Evolutionary conservation across 345 rosid species (phyloP).

Genomic region (Eucalyptus tenuipes): DNA sequence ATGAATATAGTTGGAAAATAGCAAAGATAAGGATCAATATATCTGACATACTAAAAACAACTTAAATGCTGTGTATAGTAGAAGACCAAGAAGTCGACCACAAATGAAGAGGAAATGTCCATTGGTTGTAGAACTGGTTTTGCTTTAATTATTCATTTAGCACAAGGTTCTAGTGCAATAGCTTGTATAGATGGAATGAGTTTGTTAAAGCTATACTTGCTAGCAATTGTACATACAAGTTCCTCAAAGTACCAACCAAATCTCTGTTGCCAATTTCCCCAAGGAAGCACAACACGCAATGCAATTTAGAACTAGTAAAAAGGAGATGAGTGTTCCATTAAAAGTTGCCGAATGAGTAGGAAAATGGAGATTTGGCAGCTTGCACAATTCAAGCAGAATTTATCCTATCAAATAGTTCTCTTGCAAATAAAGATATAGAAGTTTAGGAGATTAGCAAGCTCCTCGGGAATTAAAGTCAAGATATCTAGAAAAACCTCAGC

Average conservation of each 20-base stretch:
- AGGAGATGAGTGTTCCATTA: background rate
- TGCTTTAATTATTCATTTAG: too few species aligned
- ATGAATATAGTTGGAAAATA: background rate
- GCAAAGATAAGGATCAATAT: background rate
- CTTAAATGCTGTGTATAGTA: background rate
- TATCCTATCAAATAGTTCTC: slow-evolving; percentile 81
- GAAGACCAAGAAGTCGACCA: background rate
- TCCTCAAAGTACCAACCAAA: slow-evolving; percentile 85
- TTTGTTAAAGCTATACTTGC: too few species aligned
- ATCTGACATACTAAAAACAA: background rate
- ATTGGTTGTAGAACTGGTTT: background rate
- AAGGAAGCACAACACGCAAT: background rate
- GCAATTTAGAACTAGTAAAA: background rate
- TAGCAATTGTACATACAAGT: slow-evolving; percentile 41
- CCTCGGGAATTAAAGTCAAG: slow-evolving; percentile 84
- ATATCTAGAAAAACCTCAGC: slow-evolving; percentile 24
- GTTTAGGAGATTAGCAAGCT: slow-evolving; percentile 81
- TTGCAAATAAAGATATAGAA: slow-evolving; percentile 78
- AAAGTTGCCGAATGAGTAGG: background rate
- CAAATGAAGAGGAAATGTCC: background rate
- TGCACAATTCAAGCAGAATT: slow-evolving; percentile 66
- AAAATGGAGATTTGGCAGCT: slow-evolving; percentile 28
- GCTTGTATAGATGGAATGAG: too few species aligned
- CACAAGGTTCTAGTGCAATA: too few species aligned
- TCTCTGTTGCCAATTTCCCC: slow-evolving; percentile 89